These are phyloP conservation scores for Vararia minispora DNA, from an alignment of 768 basidiomycete species.

Conservation along the genomic window DNA sequence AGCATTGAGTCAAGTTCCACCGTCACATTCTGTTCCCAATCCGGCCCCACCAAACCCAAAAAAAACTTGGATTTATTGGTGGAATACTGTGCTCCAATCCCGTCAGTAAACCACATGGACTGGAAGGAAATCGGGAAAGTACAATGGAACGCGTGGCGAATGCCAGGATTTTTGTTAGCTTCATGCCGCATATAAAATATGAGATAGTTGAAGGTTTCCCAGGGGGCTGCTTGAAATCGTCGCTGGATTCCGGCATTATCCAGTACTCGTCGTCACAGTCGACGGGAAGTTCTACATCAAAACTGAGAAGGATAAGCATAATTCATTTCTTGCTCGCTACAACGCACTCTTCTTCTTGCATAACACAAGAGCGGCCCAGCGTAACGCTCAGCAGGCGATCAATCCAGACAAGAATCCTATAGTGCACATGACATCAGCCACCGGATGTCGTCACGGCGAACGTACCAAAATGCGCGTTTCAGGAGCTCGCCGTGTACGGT, in stretches of 20 bases:
- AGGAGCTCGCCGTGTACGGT: constrained; percentile 59
- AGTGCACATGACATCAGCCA: background rate
- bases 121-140: constrained; percentile 8
- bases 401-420: constrained; percentile 37
- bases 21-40: constrained; percentile 37
- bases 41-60: constrained; percentile 36
- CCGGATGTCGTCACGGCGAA: background rate
- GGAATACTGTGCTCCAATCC: constrained; percentile 43
- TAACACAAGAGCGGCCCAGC: constrained; percentile 58
- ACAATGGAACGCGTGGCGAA: constrained; percentile 55
- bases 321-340: background rate
- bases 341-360: constrained; percentile 68
- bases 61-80: constrained; percentile 55
- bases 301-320: constrained; percentile 5
- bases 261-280: constrained; percentile 15
- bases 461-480: constrained; percentile 58
- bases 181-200: constrained; percentile 43
- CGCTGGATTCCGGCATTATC: constrained; percentile 7
- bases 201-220: constrained; percentile 44
- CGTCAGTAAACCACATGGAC: background rate
- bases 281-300: constrained; percentile 14
- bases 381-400: constrained; percentile 36
- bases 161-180: constrained; percentile 52
- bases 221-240: constrained; percentile 49
- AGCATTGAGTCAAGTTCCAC: constrained; percentile 35